Evolutionary conservation across 805 yeast genomes (phyloP), one percentile per base, ranked within the genome.

Genomic region (Lipomyces yamanashiensis): DNA sequence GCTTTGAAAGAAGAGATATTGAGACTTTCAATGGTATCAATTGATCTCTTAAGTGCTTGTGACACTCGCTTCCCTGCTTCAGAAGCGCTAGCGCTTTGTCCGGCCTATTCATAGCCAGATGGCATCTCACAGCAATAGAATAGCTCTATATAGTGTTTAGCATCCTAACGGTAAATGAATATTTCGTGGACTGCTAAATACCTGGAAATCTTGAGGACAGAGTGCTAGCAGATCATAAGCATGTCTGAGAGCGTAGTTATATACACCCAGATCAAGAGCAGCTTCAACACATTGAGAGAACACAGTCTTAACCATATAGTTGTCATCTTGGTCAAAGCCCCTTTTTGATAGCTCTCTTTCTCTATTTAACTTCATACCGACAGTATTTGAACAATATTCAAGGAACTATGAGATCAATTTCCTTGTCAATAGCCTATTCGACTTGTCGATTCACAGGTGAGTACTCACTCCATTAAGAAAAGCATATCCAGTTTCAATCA

Each of bases 241-340:
- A 52, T n/a, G 36, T 17, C 55, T 28, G 5, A 52, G 19, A 40
- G 55, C 55, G 19, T 39, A 52, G n/a, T 52, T 23, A 40, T 40
- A 19, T 3, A 17, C 55, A 10, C 55, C 55, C 36, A 39, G 7
- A 10, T 19, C 17, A 15, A 52, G 19, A 2, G 55, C 39, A 7
- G 45, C 33, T 37, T 17, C 23, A 6, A 37, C 54, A 50, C 54
- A 50, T 6, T 36, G 17, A 10, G 33, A 12, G 19, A 33, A 17
- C 9, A 43, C 43, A n/a, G 13, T n/a, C 28, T 13, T 28, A 15
- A 47, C 13, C 51, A 21, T 19, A 15, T 19, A 36, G 28, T n/a
- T 2, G 3, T 39, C 43, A 12, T 39, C n/a, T 12, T n/a, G 2
- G 7, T 43, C 4, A 43, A 15, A 13, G 2, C 23, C 13, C 7